phyloP scores from a whole-genome alignment of 1,284 basidiomycete genomes.

The Puccinia horiana region DNA sequence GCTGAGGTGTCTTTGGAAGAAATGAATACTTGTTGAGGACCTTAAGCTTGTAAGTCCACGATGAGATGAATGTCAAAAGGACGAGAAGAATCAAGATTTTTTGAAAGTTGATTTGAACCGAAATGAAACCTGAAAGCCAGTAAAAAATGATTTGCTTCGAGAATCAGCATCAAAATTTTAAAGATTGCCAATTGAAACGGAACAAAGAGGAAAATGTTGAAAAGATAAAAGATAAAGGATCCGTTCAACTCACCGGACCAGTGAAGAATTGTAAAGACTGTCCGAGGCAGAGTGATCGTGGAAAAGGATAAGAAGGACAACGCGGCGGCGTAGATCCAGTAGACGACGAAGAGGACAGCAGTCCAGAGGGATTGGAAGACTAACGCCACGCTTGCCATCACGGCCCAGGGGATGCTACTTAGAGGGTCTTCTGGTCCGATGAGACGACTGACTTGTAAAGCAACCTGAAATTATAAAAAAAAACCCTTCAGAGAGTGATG shows the following conservation, averaged over 20 bases:
- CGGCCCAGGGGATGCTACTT: not conserved
- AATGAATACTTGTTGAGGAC: constrained; percentile 61
- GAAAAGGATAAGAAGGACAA: constrained; percentile 30
- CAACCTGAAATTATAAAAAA: not conserved
- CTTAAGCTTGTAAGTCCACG: constrained; percentile 66
- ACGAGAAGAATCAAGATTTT: constrained; percentile 76
- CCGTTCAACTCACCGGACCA: constrained; percentile 23
- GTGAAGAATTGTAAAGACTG: constrained; percentile 27
- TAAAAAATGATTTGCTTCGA: not conserved
- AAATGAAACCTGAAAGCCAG: constrained; percentile 35
- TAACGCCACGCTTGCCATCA: not conserved
- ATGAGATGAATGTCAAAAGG: constrained; percentile 68
- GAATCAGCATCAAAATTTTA: not conserved
- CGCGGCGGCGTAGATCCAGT: constrained; percentile 27
- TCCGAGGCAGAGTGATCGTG: constrained; percentile 32
- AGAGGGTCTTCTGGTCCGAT: not conserved
- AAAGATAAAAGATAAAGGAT: not conserved
- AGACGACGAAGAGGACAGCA: constrained; percentile 1
- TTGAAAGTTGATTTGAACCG: constrained; percentile 76
- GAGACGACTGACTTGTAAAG: not conserved
- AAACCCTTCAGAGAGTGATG: not conserved
- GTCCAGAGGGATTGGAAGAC: constrained; percentile 15
- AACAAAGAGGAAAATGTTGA: not conserved
- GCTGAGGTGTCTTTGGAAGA: constrained; percentile 56
- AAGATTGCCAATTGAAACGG: not conserved